Evolutionary conservation across 805 yeast genomes (phyloP).

Genomic region (Metschnikowia santaceciliae): DNA sequence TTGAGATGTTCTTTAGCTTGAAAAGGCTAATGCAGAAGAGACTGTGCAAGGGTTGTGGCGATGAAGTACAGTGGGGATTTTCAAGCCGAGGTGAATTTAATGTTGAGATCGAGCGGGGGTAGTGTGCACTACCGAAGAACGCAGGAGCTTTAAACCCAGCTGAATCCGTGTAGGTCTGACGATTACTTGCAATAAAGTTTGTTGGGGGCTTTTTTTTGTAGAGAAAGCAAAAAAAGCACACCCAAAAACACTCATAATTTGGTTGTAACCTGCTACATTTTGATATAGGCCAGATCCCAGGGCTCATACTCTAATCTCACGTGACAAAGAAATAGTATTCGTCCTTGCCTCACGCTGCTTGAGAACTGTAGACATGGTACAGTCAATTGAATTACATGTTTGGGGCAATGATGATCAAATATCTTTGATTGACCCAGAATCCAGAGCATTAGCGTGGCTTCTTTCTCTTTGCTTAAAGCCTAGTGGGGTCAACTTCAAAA

Average conservation of each 20-base stretch:
- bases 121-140: neutral
- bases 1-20: neutral
- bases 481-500: constrained; percentile 17
- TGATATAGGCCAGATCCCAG: neutral
- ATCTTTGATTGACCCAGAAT: constrained; percentile 50
- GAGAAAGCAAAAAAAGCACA: neutral
- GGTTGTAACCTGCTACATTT: neutral
- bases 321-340: neutral
- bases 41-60: neutral
- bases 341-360: neutral
- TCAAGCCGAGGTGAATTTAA: constrained; percentile 1
- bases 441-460: constrained; percentile 46
- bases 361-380: constrained; percentile 1
- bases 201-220: neutral
- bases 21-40: neutral
- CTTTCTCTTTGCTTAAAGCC: constrained; percentile 22
- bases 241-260: neutral
- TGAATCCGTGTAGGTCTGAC: neutral
- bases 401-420: constrained; percentile 48
- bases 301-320: neutral
- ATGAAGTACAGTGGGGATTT: neutral
- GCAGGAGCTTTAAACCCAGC: neutral
- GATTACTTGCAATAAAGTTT: neutral
- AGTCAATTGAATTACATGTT: constrained; percentile 37
- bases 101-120: constrained; percentile 2